phyloP scores from a whole-genome alignment of 352 stramenopile species.

The Phytophthora tentaculata region DNA sequence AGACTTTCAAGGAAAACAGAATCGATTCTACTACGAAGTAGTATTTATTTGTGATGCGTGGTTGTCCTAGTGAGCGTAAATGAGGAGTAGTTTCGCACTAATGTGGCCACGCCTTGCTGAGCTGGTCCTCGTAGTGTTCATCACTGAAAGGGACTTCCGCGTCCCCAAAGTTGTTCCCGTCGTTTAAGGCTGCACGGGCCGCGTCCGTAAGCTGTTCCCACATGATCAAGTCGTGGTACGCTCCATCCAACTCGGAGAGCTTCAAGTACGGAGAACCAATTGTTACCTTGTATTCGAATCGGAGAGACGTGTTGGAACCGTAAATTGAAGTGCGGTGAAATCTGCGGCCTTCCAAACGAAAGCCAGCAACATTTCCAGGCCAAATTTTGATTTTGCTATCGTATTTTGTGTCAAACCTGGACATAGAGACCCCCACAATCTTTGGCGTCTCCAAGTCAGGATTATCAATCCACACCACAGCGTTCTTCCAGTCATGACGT shows the following conservation, averaged over 20 bases:
- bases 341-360: not conserved
- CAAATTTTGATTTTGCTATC: not conserved
- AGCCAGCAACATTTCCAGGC: not conserved
- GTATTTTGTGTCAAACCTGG: slow-evolving; percentile 5
- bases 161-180: slow-evolving; percentile 4
- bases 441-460: not conserved
- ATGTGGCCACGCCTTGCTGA: slow-evolving; percentile 1
- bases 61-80: too few species aligned
- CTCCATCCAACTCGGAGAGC: not conserved
- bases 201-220: slow-evolving; percentile 18
- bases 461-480: slow-evolving; percentile 16
- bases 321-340: not conserved
- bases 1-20: too few species aligned
- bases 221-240: slow-evolving; percentile 17
- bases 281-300: not conserved
- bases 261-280: not conserved
- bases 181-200: slow-evolving; percentile 4
- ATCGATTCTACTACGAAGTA: too few species aligned
- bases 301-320: slow-evolving; percentile 8
- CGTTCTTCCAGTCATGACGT: slow-evolving; percentile 20
- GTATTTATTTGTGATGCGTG: too few species aligned
- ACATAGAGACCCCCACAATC: slow-evolving; percentile 11
- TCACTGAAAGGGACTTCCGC: too few species aligned
- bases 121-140: not conserved
- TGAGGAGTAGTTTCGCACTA: too few species aligned